Conservation (phyloP, 352 stramenopile species). For the Globisporangium irregulare region DNA sequence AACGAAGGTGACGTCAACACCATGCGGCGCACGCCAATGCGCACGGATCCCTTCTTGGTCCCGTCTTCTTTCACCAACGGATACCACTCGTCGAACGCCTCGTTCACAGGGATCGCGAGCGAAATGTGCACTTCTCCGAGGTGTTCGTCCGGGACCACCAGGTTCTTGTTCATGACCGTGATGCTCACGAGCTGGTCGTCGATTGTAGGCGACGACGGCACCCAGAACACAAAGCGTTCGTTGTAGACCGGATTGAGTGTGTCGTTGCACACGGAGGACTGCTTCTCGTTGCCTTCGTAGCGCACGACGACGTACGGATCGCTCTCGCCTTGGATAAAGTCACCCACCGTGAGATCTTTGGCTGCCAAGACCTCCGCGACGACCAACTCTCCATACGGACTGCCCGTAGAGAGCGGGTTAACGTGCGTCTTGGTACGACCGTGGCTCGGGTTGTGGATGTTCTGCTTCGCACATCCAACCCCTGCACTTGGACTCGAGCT, state of each 20-base stretch:
- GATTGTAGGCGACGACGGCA: conserved; percentile 42
- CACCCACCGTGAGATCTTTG: conserved; percentile 37
- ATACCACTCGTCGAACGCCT: conserved; percentile 69
- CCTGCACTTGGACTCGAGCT: conserved; percentile 13
- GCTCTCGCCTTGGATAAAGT: conserved; percentile 37
- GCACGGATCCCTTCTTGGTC: conserved; percentile 47
- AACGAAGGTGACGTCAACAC: conserved; percentile 54
- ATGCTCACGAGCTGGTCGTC: conserved; percentile 44
- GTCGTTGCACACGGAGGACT: conserved; percentile 27
- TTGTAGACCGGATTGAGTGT: conserved; percentile 44
- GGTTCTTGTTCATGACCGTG: conserved; percentile 44
- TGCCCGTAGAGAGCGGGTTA: conserved; percentile 33
- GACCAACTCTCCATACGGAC: conserved; percentile 63
- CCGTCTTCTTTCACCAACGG: conserved; percentile 59
- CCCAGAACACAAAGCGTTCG: conserved; percentile 74
- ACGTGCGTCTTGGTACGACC: conserved; percentile 14
- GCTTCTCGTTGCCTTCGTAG: conserved; percentile 34
- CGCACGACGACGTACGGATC: conserved; percentile 48
- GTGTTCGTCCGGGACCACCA: conserved; percentile 42
- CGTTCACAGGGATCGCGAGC: conserved; percentile 60
- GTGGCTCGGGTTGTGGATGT: conserved; percentile 46
- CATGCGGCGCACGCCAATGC: conserved; percentile 49
- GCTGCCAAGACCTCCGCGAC: conserved; percentile 63
- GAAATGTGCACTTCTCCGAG: conserved; percentile 71
- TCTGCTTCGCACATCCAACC: conserved; percentile 31